These are phyloP conservation scores for Penicillium argentinense DNA, from an alignment of 495 filamentous ascomycete species.

Conservation along the genomic window DNA sequence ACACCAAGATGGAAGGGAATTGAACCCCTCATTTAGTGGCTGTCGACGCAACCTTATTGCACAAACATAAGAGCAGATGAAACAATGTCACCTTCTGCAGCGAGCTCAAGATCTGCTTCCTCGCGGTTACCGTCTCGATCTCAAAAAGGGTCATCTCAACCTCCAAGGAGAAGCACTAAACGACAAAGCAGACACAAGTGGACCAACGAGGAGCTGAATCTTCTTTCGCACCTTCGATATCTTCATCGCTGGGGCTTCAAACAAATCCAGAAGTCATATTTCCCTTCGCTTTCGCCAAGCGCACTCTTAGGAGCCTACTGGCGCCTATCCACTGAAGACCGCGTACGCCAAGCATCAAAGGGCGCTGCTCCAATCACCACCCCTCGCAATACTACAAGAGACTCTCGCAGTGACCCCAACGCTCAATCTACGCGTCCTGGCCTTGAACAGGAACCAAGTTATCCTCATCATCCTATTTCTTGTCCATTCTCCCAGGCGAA, in stretches of 20 bases:
- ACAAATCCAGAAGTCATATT: conserved; percentile 9
- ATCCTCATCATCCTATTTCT: background rate
- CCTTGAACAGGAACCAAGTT: too few species aligned
- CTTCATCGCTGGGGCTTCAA: conserved; percentile 5
- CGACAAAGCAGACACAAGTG: background rate
- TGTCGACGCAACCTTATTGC: too few species aligned
- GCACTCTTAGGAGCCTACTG: conserved; percentile 7
- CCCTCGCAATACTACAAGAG: background rate
- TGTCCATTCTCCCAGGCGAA: background rate
- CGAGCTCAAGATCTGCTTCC: too few species aligned
- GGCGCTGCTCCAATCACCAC: background rate
- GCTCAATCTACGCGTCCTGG: too few species aligned
- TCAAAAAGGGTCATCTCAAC: background rate
- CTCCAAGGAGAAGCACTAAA: background rate
- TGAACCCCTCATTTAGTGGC: too few species aligned
- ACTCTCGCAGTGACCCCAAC: too few species aligned
- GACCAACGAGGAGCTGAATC: conserved; percentile 9
- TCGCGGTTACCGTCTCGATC: background rate
- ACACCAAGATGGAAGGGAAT: too few species aligned
- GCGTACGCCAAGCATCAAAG: conserved; percentile 2
- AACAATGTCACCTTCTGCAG: too few species aligned
- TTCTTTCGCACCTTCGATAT: conserved; percentile 7
- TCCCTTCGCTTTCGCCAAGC: conserved; percentile 6
- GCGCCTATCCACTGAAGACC: conserved; percentile 5
- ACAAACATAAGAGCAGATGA: too few species aligned